A percentile compares a stretch with the other conserved stretches of the same genome.
Conservation (phyloP, 495 filamentous ascomycete species). For the Annulohypoxylon moriforme region DNA sequence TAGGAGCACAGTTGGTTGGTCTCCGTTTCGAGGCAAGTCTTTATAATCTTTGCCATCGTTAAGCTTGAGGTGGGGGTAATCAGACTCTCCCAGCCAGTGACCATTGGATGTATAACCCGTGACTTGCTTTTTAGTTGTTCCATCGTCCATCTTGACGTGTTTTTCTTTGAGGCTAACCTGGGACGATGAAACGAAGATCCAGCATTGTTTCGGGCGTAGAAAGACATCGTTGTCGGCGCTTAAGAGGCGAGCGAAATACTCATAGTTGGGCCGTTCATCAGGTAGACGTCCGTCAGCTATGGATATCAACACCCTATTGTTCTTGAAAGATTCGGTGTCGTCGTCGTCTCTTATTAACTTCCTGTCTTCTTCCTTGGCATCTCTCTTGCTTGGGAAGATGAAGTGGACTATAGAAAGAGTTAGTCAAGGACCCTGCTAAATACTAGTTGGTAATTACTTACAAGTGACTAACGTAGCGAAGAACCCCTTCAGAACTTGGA, state of each 20-base stretch:
- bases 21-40: slow-evolving; percentile 46
- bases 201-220: slow-evolving; percentile 56
- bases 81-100: slow-evolving; percentile 50
- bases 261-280: slow-evolving; percentile 62
- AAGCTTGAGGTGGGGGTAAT: slow-evolving; percentile 61
- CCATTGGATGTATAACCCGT: slow-evolving; percentile 48
- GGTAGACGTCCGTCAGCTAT: slow-evolving; percentile 60
- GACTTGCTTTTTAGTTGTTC: slow-evolving; percentile 47
- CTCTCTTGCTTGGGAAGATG: slow-evolving; percentile 55
- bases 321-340: slow-evolving; percentile 62
- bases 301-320: slow-evolving; percentile 63
- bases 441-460: slow-evolving; percentile 20
- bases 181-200: slow-evolving; percentile 59
- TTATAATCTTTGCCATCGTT: slow-evolving; percentile 56
- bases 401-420: slow-evolving; percentile 55
- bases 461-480: slow-evolving; percentile 60
- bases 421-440: slow-evolving; percentile 1
- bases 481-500: slow-evolving; percentile 93
- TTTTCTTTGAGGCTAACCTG: slow-evolving; percentile 54
- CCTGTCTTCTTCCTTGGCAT: slow-evolving; percentile 45
- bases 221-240: slow-evolving; percentile 54
- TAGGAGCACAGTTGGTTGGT: slow-evolving; percentile 50
- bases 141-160: slow-evolving; percentile 43
- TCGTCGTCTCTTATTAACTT: slow-evolving; percentile 52
- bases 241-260: slow-evolving; percentile 59